Evolutionary conservation across 176 grass and related monocot genomes (phyloP), one percentile per base, ranked within the genome.

Genomic region (Bothriochloa decipiens): DNA sequence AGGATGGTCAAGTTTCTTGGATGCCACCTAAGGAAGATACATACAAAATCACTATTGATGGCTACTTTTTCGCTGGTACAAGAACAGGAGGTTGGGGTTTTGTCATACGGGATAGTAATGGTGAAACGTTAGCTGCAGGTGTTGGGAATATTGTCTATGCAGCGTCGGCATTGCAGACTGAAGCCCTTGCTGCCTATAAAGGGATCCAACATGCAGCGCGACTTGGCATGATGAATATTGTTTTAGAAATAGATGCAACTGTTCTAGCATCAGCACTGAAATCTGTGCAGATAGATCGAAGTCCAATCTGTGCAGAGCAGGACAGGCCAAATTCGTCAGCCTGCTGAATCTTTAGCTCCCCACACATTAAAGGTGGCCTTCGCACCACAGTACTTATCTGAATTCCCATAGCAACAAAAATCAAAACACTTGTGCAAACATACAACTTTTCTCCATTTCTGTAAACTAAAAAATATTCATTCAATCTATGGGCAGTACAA

Each of bases 351-450:
- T 89, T 85, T 20, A 92, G 86, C 13, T 94, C 79, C 88, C 92
- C 94, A 32, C 16, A 97, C 90, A 92, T 94, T 97, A 72, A 97
- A 90, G 78, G 87, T 92, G 37, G 86, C 92, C 82, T 89, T 94
- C 5, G 86, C 88, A 69, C 92, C 94, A 28, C 92, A 92, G 70
- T 91, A 92, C 39, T 45, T 45, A 45, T 45, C 43, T 45, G 43
- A 45, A 11, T 13, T 45, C 43, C 43, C 11, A 45, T 13, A 13
- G 11, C 11, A 45, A 45, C 11, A 45, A 11, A 13, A 13, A 45
- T 12, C 43, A 45, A 45, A 45, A 45, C 43, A 45, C 43, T 1
- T 45, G 43, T 45, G 43, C 43, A 45, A 45, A 45, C 43, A 43
- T 43, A 43, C 41, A 43, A 43, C 43, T 45, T 45, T 45, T 13